Base-by-base conservation (phyloP, 768 basidiomycete genomes). In the Mycena galopus region DNA sequence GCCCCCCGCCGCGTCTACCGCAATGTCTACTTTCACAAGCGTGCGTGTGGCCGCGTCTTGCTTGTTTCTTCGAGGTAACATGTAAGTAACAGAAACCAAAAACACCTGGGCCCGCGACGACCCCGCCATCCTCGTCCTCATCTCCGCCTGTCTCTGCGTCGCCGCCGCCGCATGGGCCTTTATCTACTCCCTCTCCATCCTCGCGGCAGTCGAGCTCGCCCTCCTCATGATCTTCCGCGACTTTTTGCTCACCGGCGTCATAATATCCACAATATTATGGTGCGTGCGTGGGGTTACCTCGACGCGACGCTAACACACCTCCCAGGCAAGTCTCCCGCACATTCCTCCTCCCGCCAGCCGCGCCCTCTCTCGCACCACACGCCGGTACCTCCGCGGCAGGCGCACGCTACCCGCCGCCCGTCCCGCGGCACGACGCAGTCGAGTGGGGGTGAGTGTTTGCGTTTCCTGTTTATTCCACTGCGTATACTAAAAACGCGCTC, bases 101-200 rank as follows among this genome's bases (percentile, higher is more conserved):
- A 98, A 99, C 81, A 96, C 94, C 19, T 98, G 97, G 97, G 96
- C 97, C 23, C 87, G 97, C 81, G 97, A 99, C 81, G 97, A 99
- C 79, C 97, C 97, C 25, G 97, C 97, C 30, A 96, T 98, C 74
- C 88, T 98, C 30, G 88, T 98, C 32, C 89, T 99, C 59, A 92
- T 98, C 53, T 88, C 89, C 59, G 93, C 89, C 53, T 96, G 92
- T 80, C 88, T 97, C 25, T 87, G 86, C 63, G 96, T 92, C 2
- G 89, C 95, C 25, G 94, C 94, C 5, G 79, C 95, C 63, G 91
- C 91, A 25, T 99, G 97, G 97, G 92, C 94, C 0, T 79, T 96
- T 16, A 91, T 96, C 44, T 97, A 97, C 80, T 91, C 91, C 0
- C 91, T 89, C 78, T 81, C 88, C 33, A 72, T 89, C 2, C 72